Evolutionary conservation across 2,329 filamentous ascomycete genomes (phyloP).

Genomic region (Westerdykella ornata): DNA sequence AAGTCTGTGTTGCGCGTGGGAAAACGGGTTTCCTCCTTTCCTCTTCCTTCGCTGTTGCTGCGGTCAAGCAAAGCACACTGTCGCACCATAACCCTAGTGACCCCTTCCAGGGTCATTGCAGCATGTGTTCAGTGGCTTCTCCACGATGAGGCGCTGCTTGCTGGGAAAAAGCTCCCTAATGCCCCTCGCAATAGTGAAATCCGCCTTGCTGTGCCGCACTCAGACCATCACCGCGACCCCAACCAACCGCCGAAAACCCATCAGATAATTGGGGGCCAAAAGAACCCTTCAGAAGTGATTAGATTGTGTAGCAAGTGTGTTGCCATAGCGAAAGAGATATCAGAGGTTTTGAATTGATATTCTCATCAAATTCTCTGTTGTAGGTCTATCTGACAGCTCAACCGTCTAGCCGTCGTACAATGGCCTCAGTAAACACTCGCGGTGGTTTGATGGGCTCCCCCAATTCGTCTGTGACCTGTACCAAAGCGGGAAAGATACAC

Average conservation of each 20-base stretch:
- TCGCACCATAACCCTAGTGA: no score
- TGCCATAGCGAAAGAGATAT: no score
- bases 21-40: no score
- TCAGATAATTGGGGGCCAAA: no score
- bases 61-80: no score
- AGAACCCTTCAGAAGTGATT: no score
- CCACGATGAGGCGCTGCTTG: background rate
- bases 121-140: no score
- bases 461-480: conserved; percentile 28
- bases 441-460: conserved; percentile 23
- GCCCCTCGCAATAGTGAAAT: background rate
- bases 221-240: background rate
- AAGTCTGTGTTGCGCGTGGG: no score
- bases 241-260: no score
- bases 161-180: background rate
- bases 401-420: conserved; percentile 20
- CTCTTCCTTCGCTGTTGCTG: no score
- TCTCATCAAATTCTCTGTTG: background rate
- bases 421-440: conserved; percentile 21
- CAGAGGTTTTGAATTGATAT: background rate
- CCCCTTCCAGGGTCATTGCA: no score
- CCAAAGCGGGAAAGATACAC: conserved; percentile 32
- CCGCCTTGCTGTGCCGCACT: background rate
- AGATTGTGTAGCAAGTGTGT: no score
- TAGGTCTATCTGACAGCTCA: conserved; percentile 5